Base-by-base conservation (phyloP, 2,329 filamentous ascomycete genomes). In the Laburnicola sp. region DNA sequence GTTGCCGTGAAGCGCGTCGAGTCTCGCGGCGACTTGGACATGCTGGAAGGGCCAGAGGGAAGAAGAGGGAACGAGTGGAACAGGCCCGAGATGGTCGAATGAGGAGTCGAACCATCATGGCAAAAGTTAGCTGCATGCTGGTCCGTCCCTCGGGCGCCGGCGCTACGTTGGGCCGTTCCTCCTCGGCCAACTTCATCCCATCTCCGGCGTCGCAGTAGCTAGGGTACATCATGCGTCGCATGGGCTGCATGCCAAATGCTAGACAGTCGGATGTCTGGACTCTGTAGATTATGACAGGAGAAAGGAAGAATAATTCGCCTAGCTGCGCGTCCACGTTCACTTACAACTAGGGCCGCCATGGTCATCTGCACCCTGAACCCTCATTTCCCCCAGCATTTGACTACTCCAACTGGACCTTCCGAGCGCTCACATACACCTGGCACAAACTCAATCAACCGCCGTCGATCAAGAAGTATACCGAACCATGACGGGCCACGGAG, bases 1-100 rank as follows among this genome's bases (percentile, higher is more conserved):
- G 84, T 87, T 25, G 85, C 77, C 11, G 86, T 89, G 74, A 89
- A 94, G 69, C 88, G 86, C 65, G 89, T 94, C 60, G 89, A 89
- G 72, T 92, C 89, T 64, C 83, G 84, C 70, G 88, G 86, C 75
- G 84, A 89, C 69, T 87, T 86, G 54, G 87, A 81, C 76, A 78
- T 78, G 38, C 23, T 71, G 51, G 21, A 35, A 23, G 32, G 16
- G 16, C 16, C 16, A 16, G 16, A 16, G 16, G 51, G 48, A 39
- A 43, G 31, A 42, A 26, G 48, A 49, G 38, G 44, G 35, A 26
- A 36, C 32, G 22, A 43, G 50, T 38, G 44, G 37, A 34, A 52
- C 10, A 45, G 51, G 58, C 45, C 48, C 54, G 57, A 51, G 44
- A 26, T 54, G 60, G 58, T 53, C 60, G 59, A 56, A 50, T 57